Evolutionary conservation across 108 stramenopile species (phyloP).

Genomic region (Discostella stelligeroides): DNA sequence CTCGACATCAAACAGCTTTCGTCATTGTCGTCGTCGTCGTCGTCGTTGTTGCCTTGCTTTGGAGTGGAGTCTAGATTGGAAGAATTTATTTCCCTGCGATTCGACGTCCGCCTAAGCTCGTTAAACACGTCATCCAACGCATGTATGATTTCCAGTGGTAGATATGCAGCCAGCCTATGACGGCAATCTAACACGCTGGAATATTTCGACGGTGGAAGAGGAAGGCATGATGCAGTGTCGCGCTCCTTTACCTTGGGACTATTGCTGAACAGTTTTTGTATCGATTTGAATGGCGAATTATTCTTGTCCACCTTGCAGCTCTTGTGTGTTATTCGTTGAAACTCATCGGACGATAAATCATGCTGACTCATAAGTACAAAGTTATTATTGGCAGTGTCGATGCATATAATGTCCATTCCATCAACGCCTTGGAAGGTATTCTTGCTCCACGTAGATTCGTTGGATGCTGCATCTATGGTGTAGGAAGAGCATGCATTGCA

Average conservation of each 20-base stretch:
- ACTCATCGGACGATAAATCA: constrained; percentile 35
- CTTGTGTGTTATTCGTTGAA: constrained; percentile 19
- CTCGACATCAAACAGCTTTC: background rate
- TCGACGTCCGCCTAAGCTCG: constrained; percentile 50
- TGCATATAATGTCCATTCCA: constrained; percentile 62
- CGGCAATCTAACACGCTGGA: constrained; percentile 59
- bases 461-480: constrained; percentile 25
- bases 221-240: background rate
- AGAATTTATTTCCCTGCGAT: background rate
- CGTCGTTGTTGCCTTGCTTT: background rate
- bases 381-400: constrained; percentile 56
- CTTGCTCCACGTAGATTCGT: constrained; percentile 13
- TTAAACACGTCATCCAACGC: constrained; percentile 81
- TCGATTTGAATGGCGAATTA: constrained; percentile 14
- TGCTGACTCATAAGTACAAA: constrained; percentile 60
- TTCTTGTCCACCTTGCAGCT: background rate
- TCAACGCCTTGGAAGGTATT: constrained; percentile 29
- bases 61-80: background rate
- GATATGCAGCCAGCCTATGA: constrained; percentile 61
- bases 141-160: constrained; percentile 65
- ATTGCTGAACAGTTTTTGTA: constrained; percentile 37
- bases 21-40: too few relatives aligned
- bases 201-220: constrained; percentile 10
- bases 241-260: constrained; percentile 32
- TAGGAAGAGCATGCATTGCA: constrained; percentile 29